Base-by-base conservation (phyloP, 2,329 filamentous ascomycete genomes). In the Sclerotinia sclerotiorum region DNA sequence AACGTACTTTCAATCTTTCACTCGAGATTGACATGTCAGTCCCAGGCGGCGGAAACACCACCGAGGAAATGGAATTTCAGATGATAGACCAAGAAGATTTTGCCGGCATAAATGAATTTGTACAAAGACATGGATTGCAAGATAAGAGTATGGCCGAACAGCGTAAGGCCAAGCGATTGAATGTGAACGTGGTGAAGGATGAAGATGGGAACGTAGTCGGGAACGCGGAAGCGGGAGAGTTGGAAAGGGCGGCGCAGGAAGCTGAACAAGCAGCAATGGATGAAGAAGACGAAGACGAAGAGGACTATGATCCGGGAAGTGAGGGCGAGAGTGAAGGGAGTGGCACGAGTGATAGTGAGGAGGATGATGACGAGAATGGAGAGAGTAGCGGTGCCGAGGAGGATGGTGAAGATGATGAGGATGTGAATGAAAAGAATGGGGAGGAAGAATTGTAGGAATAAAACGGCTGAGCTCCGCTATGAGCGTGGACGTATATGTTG, bases 61-160 rank as follows among this genome's bases (percentile, higher is more conserved):
- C 76, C 17, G 85, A 88, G 70, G 88, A 90, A 74, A 79, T 89
- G 29, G 88, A 90, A 75, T 90, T 90, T 71, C 82, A 82, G 49
- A 90, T 90, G 88, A 77, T 91, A 24, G 88, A 91, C 73, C 88
- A 91, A 77, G 86, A 87, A 71, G 87, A 91, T 74, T 90, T 88
- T 70, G 80, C 79, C 5, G 85, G 84, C 29, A 90, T 91, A 70
- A 87, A 89, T 73, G 83, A 75, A n/a, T 91, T 88, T 73, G 82
- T 90, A 58, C 83, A 84, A 73, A 82, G 82, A 13, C 84, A 90
- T 72, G 82, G 84, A 0, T 81, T 91, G 35, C 86, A 89, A 70
- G 88, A 91, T 74, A 81, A 86, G 69, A 90, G 88, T 74, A 87
- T 91, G 87, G 88, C 88, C 0, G 88, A 90, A 75, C 84, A 86